A percentile compares a stretch with the other conserved stretches of the same genome.
phyloP scores from a whole-genome alignment of 805 yeast genomes.

The Tetrapisispora taiwanensis region DNA sequence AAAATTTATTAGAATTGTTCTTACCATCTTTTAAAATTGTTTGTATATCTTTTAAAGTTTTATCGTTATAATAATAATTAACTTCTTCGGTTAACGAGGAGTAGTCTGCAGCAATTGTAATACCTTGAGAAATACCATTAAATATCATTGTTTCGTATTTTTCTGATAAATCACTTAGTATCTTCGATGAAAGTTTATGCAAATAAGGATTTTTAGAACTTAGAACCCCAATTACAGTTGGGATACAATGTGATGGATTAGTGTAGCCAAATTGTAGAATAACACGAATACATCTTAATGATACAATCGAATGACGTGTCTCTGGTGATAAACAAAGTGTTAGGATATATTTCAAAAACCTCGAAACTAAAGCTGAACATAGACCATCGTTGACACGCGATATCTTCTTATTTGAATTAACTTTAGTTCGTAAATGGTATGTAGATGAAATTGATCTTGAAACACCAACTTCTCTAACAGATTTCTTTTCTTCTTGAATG shows the following conservation, averaged over 20 bases:
- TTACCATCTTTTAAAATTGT: constrained; percentile 10
- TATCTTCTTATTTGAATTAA: constrained; percentile 32
- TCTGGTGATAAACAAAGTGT: constrained; percentile 40
- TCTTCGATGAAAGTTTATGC: constrained; percentile 37
- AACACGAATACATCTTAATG: constrained; percentile 45
- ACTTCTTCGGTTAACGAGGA: constrained; percentile 5
- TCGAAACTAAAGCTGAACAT: constrained; percentile 60
- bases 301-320: constrained; percentile 37
- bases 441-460: constrained; percentile 30
- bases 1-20: constrained; percentile 12
- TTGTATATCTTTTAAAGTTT: constrained; percentile 13
- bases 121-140: constrained; percentile 51
- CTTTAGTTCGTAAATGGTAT: constrained; percentile 29
- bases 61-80: constrained; percentile 7
- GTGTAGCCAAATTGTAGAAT: constrained; percentile 59
- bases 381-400: constrained; percentile 53
- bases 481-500: constrained; percentile 42
- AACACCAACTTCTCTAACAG: constrained; percentile 34
- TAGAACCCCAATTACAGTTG: constrained; percentile 62
- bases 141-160: constrained; percentile 68
- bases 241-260: constrained; percentile 60
- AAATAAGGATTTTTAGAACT: constrained; percentile 39
- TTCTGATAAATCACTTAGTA: constrained; percentile 48
- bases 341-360: constrained; percentile 44
- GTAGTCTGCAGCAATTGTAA: constrained; percentile 44